Evolutionary conservation across 75 land plant genomes (phyloP), one percentile per base, ranked within the genome.

Genomic region (Sequoia sempervirens): DNA sequence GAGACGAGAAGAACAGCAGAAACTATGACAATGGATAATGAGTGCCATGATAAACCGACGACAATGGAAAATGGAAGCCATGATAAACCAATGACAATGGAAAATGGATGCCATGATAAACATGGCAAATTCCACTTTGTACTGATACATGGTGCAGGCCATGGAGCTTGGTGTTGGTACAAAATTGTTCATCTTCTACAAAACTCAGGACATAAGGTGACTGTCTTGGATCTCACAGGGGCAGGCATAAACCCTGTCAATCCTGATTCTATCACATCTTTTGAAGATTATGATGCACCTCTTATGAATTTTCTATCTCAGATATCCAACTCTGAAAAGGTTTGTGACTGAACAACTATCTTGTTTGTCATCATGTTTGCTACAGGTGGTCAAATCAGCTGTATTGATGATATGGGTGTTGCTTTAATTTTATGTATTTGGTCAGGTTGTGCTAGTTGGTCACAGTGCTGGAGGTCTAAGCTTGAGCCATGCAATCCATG

Each of bases 121-220:
- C n/a, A 40, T 75, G 76, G 3, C 41, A 14, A 38, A 3, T 75
- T 75, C 41, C 94, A 95, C 84, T 93, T 93, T 70, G 94, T 92
- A 66, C 82, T 93, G 56, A 86, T 95, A 12, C 97, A 95, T 83
- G 97, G 97, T 10, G 84, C 82, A 2, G 81, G 92, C 14, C 92
- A 90, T 61, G 97, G 97, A 73, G 92, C 87, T 3, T 93, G 97
- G 97, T 88, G 91, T 79, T 95, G 95, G 93, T 95, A 89, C 88
- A 92, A 92, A 83, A 46, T 90, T 84, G 73, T 81, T 37, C 79
- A 86, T 38, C 85, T 91, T 18, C 83, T 95, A 79, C 95, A 90
- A 87, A 87, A 56, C 28, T 86, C 88, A 38, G 97, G 94, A 76
- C 84, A 84, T 87, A 88, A 82, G 20, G 97, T 92, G 28, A 78